These are phyloP conservation scores for Nakaseomyces delphensis DNA, from an alignment of 1,139 yeast species.

Conservation along the genomic window DNA sequence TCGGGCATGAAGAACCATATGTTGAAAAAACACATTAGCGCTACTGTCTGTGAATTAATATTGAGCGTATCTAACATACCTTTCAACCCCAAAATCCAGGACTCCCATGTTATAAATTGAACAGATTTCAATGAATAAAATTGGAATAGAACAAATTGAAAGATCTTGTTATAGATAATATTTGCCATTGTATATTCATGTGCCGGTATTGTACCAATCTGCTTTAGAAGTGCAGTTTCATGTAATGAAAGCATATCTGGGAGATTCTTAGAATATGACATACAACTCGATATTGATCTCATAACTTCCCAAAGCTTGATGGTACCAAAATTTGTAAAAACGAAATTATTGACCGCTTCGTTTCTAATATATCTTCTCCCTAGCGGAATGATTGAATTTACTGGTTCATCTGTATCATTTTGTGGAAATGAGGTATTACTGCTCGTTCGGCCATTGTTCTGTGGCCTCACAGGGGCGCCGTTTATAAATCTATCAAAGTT, in stretches of 20 bases:
- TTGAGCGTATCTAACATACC: constrained; percentile 24
- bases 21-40: constrained; percentile 25
- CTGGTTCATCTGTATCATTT: constrained; percentile 1
- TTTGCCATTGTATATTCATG: constrained; percentile 24
- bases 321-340: constrained; percentile 21
- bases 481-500: constrained; percentile 1
- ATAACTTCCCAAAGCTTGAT: constrained; percentile 25
- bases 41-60: constrained; percentile 23
- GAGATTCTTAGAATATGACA: background rate
- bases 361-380: background rate
- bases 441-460: constrained; percentile 6
- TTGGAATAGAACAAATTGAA: constrained; percentile 20
- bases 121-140: constrained; percentile 13
- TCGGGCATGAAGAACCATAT: constrained; percentile 24
- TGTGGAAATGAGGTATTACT: constrained; percentile 7
- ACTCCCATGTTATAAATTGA: constrained; percentile 22
- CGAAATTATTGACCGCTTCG: constrained; percentile 15
- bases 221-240: constrained; percentile 19
- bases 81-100: constrained; percentile 21
- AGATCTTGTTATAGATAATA: constrained; percentile 25
- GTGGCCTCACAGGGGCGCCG: constrained; percentile 12
- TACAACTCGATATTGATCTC: constrained; percentile 8
- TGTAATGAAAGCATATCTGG: constrained; percentile 15
- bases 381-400: background rate
- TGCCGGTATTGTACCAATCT: constrained; percentile 24